These are phyloP conservation scores for Trichoderma cornu-damae DNA, from an alignment of 2,329 filamentous ascomycete genomes.

Conservation along the genomic window DNA sequence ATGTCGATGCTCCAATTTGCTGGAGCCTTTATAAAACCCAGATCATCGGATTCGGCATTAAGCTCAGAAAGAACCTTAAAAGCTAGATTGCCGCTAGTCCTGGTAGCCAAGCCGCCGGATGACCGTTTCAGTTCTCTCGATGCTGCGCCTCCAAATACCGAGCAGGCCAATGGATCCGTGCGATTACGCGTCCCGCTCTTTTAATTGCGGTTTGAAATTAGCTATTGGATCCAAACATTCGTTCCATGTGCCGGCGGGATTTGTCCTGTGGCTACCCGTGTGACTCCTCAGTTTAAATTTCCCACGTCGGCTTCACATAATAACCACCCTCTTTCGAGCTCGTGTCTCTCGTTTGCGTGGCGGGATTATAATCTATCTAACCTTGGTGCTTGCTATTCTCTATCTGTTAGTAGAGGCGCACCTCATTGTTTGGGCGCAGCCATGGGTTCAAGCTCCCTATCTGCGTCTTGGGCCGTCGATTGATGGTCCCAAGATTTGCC, in stretches of 20 bases:
- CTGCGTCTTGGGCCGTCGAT: not conserved
- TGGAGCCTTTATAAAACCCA: not conserved
- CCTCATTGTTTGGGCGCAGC: no score
- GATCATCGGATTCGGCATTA: not conserved
- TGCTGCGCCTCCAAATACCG: constrained; percentile 12
- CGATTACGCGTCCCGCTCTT: constrained; percentile 4
- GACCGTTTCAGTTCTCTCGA: not conserved
- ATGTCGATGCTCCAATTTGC: not conserved
- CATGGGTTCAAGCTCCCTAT: not conserved
- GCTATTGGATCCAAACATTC: not conserved
- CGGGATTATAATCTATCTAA: not conserved
- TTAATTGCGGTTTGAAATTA: not conserved
- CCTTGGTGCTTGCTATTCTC: no score
- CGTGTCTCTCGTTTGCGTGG: not conserved
- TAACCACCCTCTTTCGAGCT: not conserved
- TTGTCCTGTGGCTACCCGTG: not conserved
- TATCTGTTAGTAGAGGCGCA: not conserved
- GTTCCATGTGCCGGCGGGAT: not conserved
- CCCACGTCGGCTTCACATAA: not conserved
- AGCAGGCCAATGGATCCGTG: not conserved
- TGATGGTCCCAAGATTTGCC: not conserved
- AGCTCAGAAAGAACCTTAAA: constrained; percentile 17
- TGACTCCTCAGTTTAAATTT: not conserved
- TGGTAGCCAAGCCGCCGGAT: not conserved
- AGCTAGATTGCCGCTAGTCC: not conserved